phyloP scores from a whole-genome alignment of 192 early-diverging fungal species.

The Cladochytrium replicatum region DNA sequence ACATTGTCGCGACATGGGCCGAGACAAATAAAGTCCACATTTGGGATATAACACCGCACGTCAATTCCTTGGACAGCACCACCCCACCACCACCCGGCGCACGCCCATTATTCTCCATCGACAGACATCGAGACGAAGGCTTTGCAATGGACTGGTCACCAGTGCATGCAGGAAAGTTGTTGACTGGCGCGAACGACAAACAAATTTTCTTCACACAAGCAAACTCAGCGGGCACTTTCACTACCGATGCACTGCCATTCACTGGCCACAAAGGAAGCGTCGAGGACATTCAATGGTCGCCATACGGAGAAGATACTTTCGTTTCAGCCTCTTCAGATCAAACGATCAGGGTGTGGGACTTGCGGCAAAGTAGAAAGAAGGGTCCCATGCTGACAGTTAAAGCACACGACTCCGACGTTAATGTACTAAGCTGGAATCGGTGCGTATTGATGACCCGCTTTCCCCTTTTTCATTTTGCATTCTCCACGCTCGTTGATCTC shows the following conservation, averaged over 20 bases:
- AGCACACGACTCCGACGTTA: conserved; percentile 84
- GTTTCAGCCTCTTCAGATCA: conserved; percentile 84
- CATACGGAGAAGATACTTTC: conserved; percentile 81
- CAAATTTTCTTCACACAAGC: conserved; percentile 79
- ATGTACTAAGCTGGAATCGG: conserved; percentile 95
- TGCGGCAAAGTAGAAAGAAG: conserved; percentile 65
- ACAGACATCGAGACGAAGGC: conserved; percentile 75
- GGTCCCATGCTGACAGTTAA: conserved; percentile 63
- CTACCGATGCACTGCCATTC: conserved; percentile 66
- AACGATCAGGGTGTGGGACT: conserved; percentile 93
- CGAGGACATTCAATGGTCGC: conserved; percentile 98
- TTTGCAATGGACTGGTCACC: conserved; percentile 94
- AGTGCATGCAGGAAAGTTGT: conserved; percentile 38
- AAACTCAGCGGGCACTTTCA: conserved; percentile 54
- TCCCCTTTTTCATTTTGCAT: no score
- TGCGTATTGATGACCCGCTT: no score
- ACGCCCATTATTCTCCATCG: conserved; percentile 71
- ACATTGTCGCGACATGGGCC: conserved; percentile 83
- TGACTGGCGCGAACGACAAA: conserved; percentile 75
- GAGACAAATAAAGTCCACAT: conserved; percentile 94
- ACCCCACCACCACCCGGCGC: conserved; percentile 57
- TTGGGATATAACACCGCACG: conserved; percentile 72
- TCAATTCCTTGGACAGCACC: conserved; percentile 69
- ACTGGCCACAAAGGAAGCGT: conserved; percentile 75
- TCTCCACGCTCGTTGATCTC: no score